Percentiles rank a stretch among this genome's conserved stretches.
Conservation (phyloP, 73 alveolate genomes). For the Breviolum minutum region DNA sequence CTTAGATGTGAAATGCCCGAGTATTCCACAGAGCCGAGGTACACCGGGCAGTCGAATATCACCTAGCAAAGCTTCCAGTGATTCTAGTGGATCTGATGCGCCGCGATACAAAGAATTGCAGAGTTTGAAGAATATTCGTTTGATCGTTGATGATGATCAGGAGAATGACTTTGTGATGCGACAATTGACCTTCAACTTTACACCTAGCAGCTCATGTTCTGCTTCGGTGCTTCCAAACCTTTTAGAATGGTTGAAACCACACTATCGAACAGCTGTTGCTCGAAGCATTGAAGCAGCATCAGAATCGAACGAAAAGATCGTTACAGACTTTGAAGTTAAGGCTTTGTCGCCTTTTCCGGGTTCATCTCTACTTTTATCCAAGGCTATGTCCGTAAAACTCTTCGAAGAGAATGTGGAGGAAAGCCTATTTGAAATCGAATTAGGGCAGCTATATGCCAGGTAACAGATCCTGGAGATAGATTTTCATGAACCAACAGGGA, state of each 20-base stretch:
- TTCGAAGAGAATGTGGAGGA: neutral
- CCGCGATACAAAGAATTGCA: neutral
- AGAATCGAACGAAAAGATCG: neutral
- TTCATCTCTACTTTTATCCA: neutral
- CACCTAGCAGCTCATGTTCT: neutral
- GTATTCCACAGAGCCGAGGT: neutral
- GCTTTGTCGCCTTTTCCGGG: constrained; percentile 23
- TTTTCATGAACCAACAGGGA: neutral
- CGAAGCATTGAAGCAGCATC: neutral
- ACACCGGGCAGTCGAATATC: neutral
- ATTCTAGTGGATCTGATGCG: neutral
- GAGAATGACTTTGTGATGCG: constrained; percentile 24
- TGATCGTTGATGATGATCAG: neutral
- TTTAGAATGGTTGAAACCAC: constrained; percentile 58
- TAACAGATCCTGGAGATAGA: neutral
- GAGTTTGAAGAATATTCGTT: neutral
- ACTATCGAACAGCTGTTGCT: neutral
- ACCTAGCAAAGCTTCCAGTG: neutral
- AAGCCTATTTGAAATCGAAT: neutral
- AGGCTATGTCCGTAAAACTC: neutral
- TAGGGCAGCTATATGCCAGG: neutral
- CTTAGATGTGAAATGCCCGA: too few relatives aligned
- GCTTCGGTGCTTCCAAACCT: constrained; percentile 21
- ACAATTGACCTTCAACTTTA: constrained; percentile 3
- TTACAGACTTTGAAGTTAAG: neutral